Conservation (phyloP, 768 basidiomycete species). For the Podaxis rugospora region DNA sequence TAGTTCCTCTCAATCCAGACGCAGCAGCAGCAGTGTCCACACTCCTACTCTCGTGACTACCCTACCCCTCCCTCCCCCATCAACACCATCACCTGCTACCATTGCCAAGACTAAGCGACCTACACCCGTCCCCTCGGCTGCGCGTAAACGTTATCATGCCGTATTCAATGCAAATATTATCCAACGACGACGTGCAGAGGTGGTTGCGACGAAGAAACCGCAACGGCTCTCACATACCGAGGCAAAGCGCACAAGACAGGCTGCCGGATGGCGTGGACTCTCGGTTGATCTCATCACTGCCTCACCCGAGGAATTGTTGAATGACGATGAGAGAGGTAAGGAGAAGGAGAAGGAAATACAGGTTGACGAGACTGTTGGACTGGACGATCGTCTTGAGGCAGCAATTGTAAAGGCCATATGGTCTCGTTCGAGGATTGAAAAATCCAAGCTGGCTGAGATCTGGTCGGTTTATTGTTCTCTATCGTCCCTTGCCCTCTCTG, state of each 20-base stretch:
- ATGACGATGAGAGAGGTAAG: constrained; percentile 1
- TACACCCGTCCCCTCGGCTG: constrained; percentile 63
- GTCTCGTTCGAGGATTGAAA: constrained; percentile 54
- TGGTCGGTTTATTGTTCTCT: constrained; percentile 44
- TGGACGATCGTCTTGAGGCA: constrained; percentile 52
- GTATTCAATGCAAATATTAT: constrained; percentile 61
- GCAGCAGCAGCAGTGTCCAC: constrained; percentile 20
- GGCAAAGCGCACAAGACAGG: constrained; percentile 45
- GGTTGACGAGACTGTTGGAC: constrained; percentile 28
- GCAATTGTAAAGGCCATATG: constrained; percentile 56
- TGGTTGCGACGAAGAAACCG: constrained; percentile 5
- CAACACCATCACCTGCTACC: constrained; percentile 7
- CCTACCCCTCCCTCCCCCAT: constrained; percentile 14
- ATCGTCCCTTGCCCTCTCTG: not conserved
- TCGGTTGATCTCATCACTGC: constrained; percentile 35
- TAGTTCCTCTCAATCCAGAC: constrained; percentile 22
- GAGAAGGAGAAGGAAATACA: constrained; percentile 1
- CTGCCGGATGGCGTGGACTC: constrained; percentile 64
- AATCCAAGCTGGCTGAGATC: constrained; percentile 50
- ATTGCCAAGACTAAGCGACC: constrained; percentile 40
- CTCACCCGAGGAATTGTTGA: constrained; percentile 18
- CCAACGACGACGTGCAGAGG: constrained; percentile 40
- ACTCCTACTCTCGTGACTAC: constrained; percentile 14
- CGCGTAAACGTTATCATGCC: constrained; percentile 60
- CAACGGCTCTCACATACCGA: constrained; percentile 29